Conservation (phyloP, 116 monocot genomes). For the Posidonia oceanica region DNA sequence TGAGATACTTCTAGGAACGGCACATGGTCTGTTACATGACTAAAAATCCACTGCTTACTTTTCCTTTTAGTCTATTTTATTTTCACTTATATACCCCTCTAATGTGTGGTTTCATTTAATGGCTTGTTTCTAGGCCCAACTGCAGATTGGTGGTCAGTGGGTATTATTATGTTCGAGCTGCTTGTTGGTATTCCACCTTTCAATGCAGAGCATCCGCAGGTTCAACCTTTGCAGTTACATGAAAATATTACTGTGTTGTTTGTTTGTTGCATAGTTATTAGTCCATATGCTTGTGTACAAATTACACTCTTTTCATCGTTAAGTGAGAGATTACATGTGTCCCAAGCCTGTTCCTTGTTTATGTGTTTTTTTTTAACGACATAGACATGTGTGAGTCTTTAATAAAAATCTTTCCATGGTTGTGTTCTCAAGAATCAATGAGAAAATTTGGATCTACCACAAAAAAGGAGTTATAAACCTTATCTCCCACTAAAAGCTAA, state of each 20-base stretch:
- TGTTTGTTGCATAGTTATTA: background rate
- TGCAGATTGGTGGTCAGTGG: constrained; percentile 99
- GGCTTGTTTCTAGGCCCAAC: constrained; percentile 45
- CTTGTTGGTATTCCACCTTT: constrained; percentile 99
- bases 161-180: constrained; percentile 89
- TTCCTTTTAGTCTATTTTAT: constrained; percentile 3
- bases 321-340: no score
- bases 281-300: no score
- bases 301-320: no score
- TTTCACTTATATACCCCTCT: background rate
- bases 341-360: no score
- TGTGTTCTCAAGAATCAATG: no score
- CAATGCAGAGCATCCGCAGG: constrained; percentile 99
- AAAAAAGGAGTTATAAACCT: no score
- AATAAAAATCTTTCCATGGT: no score
- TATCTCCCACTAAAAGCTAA: no score
- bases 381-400: no score
- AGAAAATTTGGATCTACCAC: no score
- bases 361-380: no score
- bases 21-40: constrained; percentile 50
- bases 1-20: constrained; percentile 92
- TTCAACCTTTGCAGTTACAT: constrained; percentile 5
- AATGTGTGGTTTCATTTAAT: background rate
- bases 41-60: constrained; percentile 2
- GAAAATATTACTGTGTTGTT: background rate